These are phyloP conservation scores for Scortechinia acanthostroma DNA, from an alignment of 2,329 filamentous ascomycete genomes.

Conservation along the genomic window DNA sequence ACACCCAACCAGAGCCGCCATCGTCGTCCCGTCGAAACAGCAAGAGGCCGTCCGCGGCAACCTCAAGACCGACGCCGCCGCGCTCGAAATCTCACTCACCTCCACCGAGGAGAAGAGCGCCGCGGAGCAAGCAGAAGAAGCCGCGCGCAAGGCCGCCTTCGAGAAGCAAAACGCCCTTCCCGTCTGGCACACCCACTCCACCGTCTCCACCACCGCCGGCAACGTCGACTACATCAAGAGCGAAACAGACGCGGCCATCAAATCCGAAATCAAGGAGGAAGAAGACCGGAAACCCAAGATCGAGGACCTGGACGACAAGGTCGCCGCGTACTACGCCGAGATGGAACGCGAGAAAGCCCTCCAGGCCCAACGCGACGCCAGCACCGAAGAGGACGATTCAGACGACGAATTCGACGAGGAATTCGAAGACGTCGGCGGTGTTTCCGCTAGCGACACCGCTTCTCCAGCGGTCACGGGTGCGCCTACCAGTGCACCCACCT, in stretches of 20 bases:
- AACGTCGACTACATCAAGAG: slow-evolving; percentile 12
- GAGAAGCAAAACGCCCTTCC: slow-evolving; percentile 41
- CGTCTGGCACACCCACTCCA: slow-evolving; percentile 41
- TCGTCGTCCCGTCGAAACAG: slow-evolving; percentile 16
- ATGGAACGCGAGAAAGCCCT: slow-evolving; percentile 30
- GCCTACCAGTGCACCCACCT: slow-evolving; percentile 5
- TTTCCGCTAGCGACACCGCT: slow-evolving; percentile 16
- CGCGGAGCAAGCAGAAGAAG: slow-evolving; percentile 34
- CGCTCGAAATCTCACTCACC: slow-evolving; percentile 37
- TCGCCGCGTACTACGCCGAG: slow-evolving; percentile 33
- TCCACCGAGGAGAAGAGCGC: slow-evolving; percentile 35
- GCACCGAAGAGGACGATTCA: slow-evolving; percentile 25
- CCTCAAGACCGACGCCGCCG: slow-evolving; percentile 15
- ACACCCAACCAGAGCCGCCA: slow-evolving; percentile 25
- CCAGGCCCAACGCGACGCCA: slow-evolving; percentile 27
- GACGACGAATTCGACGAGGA: slow-evolving; percentile 23
- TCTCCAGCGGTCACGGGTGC: slow-evolving; percentile 23
- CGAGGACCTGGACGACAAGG: slow-evolving; percentile 32
- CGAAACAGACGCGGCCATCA: slow-evolving; percentile 18
- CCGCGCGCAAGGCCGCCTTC: slow-evolving; percentile 32
- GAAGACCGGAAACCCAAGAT: slow-evolving; percentile 21
- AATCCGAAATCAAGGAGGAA: slow-evolving; percentile 17
- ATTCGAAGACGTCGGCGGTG: slow-evolving; percentile 32
- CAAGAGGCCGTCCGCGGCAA: slow-evolving; percentile 15
- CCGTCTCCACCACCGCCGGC: slow-evolving; percentile 21